Conservation (phyloP, 805 yeast species). For the Candida dajiaensis region DNA sequence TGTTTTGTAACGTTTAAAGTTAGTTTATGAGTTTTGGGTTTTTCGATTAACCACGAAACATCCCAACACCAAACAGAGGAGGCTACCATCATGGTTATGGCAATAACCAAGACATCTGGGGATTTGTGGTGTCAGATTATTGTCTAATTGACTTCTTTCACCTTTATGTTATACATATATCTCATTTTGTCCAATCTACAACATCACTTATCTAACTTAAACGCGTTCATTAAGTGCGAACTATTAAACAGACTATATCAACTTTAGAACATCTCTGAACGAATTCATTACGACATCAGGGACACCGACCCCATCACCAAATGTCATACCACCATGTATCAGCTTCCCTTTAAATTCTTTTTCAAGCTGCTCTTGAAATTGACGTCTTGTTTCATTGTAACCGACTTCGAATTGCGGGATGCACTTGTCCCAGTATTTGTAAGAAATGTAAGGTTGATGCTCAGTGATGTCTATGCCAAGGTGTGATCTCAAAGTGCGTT, state of each 20-base stretch:
- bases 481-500: conserved; percentile 33
- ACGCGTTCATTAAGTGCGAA: background rate
- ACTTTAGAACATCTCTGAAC: conserved; percentile 43
- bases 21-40: background rate
- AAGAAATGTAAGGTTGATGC: conserved; percentile 10
- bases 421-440: conserved; percentile 47
- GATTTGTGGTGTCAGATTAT: no score
- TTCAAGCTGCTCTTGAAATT: conserved; percentile 29
- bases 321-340: conserved; percentile 72
- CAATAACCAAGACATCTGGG: no score
- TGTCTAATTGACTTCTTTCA: no score
- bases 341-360: conserved; percentile 35
- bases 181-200: no score
- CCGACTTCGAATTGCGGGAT: conserved; percentile 81
- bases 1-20: background rate
- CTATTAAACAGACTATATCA: conserved; percentile 2
- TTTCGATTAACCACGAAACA: background rate
- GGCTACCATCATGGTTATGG: no score
- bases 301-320: conserved; percentile 79
- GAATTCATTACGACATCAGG: conserved; percentile 77
- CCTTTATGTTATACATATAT: no score
- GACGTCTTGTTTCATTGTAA: conserved; percentile 39
- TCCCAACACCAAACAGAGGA: background rate
- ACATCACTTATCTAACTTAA: no score
- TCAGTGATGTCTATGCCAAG: conserved; percentile 24